Percentiles rank a stretch among this genome's conserved stretches.
Evolutionary conservation across 345 rosid species (phyloP).

Genomic region (Erysimum cheiranthoides): DNA sequence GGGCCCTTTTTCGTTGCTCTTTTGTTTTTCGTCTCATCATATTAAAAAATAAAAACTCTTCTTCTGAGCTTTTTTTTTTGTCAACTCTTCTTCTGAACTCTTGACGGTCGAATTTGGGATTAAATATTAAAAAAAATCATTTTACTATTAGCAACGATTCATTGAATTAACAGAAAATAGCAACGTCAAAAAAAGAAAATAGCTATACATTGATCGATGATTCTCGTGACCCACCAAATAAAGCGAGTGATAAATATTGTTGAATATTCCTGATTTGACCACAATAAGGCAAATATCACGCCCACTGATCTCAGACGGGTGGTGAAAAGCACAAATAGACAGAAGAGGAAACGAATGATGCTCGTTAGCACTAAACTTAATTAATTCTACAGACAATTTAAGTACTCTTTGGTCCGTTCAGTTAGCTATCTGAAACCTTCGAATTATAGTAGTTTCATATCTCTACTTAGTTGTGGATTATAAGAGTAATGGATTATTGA

Average conservation of each 20-base stretch:
- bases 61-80: no score
- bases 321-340: conserved; percentile 24
- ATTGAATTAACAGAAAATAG: not conserved
- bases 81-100: no score
- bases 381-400: not conserved
- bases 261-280: conserved; percentile 36
- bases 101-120: not conserved
- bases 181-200: not conserved
- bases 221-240: conserved; percentile 37
- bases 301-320: not conserved
- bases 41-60: no score
- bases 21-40: no score
- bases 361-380: not conserved
- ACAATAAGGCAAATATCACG: conserved; percentile 16
- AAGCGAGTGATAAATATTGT: conserved; percentile 15
- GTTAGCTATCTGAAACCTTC: not conserved
- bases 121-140: not conserved
- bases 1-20: not conserved
- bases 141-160: not conserved
- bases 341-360: not conserved
- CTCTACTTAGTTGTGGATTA: not conserved
- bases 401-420: not conserved
- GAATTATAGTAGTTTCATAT: not conserved
- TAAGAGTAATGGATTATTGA: not conserved
- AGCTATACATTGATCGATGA: not conserved